These are phyloP conservation scores for Podila horticola DNA, from an alignment of 192 early-diverging fungal species.

Conservation along the genomic window DNA sequence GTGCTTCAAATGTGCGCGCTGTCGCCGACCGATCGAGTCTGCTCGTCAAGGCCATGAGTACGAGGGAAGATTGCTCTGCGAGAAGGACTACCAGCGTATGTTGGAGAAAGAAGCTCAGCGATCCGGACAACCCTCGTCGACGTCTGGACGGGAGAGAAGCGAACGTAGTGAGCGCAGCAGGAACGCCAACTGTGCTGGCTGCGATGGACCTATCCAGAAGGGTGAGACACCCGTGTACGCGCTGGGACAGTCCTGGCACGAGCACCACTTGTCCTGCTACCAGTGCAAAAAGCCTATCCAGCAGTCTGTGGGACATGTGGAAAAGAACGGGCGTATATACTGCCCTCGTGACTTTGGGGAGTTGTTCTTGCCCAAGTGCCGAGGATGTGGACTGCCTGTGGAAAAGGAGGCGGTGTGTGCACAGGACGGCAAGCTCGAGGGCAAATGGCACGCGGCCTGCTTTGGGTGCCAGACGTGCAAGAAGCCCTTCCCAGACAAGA, in stretches of 20 bases:
- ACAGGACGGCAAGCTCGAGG: slow-evolving; percentile 71
- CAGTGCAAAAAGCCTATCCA: slow-evolving; percentile 74
- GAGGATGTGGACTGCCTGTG: slow-evolving; percentile 67
- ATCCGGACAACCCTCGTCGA: no score
- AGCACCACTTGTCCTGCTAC: slow-evolving; percentile 70
- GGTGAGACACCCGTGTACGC: slow-evolving; percentile 64
- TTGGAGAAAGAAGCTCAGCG: slow-evolving; percentile 34
- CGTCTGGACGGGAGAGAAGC: not conserved
- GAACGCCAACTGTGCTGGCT: slow-evolving; percentile 33
- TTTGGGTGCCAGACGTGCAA: slow-evolving; percentile 80
- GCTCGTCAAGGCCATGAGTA: slow-evolving; percentile 62
- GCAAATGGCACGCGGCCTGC: slow-evolving; percentile 78
- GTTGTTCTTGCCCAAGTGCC: slow-evolving; percentile 74
- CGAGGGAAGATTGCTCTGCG: slow-evolving; percentile 71
- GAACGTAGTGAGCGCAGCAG: slow-evolving; percentile 36
- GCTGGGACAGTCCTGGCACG: slow-evolving; percentile 72
- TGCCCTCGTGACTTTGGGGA: slow-evolving; percentile 76
- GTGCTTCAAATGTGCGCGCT: slow-evolving; percentile 68
- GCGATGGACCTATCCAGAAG: slow-evolving; percentile 22
- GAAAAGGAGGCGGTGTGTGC: slow-evolving; percentile 80
- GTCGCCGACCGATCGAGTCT: slow-evolving; percentile 60
- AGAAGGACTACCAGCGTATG: slow-evolving; percentile 60
- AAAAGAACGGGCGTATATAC: slow-evolving; percentile 73
- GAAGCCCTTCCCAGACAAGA: slow-evolving; percentile 78
- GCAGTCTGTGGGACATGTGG: slow-evolving; percentile 57